A percentile compares a stretch with the other conserved stretches of the same genome.
Evolutionary conservation across 805 yeast genomes (phyloP).

Genomic region (Starmerella vitae): DNA sequence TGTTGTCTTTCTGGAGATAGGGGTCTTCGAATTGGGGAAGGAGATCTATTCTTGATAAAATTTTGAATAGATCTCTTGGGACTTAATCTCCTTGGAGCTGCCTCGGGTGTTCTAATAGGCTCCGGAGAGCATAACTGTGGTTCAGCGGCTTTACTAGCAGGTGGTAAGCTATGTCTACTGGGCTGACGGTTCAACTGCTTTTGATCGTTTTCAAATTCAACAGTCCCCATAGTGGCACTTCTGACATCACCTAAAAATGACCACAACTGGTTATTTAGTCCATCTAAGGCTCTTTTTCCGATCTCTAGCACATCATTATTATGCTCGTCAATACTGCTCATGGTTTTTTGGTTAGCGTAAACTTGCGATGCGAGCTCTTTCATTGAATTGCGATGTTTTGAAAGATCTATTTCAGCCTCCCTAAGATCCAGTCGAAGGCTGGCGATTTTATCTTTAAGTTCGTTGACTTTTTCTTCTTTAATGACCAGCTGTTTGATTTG

Average conservation of each 20-base stretch:
- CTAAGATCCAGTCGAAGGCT: conserved; percentile 25
- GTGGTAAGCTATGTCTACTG: too few relatives aligned
- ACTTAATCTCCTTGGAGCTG: conserved; percentile 4
- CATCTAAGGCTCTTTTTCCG: conserved; percentile 27
- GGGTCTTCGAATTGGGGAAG: conserved; percentile 9
- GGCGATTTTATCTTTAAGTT: conserved; percentile 24
- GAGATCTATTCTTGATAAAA: conserved; percentile 10
- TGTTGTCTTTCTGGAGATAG: conserved; percentile 7
- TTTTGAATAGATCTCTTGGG: conserved; percentile 14
- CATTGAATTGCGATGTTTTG: conserved; percentile 18
- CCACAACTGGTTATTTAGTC: conserved; percentile 27
- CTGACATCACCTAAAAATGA: conserved; percentile 27
- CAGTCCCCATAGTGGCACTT: conserved; percentile 27
- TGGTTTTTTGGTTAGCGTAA: neutral
- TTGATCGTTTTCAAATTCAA: conserved; percentile 15
- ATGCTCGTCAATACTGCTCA: neutral
- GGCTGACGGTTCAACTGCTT: too few relatives aligned
- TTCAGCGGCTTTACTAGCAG: too few relatives aligned
- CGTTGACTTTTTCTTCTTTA: conserved; percentile 30
- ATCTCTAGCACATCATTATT: conserved; percentile 22
- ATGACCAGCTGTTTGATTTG: conserved; percentile 25
- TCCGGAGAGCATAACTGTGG: too few relatives aligned
- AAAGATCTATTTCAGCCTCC: conserved; percentile 29
- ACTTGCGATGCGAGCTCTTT: too few relatives aligned
- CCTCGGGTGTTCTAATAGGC: too few relatives aligned